phyloP scores from a whole-genome alignment of 306 rosid species.

The Crotalaria pallida region DNA sequence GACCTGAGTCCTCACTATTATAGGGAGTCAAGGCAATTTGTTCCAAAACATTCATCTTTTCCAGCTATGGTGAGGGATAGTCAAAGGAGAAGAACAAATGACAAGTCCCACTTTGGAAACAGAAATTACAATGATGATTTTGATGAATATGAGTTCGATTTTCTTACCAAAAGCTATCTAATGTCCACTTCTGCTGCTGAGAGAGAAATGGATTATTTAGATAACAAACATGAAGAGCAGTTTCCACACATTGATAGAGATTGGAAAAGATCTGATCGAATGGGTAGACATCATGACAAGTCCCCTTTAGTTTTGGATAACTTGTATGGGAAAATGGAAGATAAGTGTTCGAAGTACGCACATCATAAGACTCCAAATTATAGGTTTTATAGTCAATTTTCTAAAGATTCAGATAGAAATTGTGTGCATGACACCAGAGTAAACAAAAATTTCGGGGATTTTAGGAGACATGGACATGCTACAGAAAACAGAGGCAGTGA shows the following conservation, averaged over 20 bases:
- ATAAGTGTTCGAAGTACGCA: conserved; percentile 26
- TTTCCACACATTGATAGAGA: conserved; percentile 28
- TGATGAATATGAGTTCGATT: conserved; percentile 31
- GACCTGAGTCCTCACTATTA: conserved; percentile 27
- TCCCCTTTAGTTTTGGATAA: conserved; percentile 26
- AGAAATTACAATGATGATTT: conserved; percentile 21
- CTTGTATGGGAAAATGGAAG: conserved; percentile 31
- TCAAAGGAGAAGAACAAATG: conserved; percentile 28
- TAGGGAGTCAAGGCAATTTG: conserved; percentile 38
- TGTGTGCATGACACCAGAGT: conserved; percentile 23
- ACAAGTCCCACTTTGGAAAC: conserved; percentile 25
- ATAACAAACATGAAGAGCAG: conserved; percentile 24
- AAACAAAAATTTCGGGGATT: conserved; percentile 25
- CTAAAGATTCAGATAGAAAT: conserved; percentile 27
- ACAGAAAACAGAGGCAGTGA: conserved; percentile 25
- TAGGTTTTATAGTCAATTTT: conserved; percentile 27
- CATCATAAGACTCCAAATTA: conserved; percentile 12
- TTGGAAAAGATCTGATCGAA: conserved; percentile 23
- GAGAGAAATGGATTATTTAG: conserved; percentile 23
- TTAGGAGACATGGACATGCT: conserved; percentile 19
- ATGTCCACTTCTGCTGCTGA: conserved; percentile 23
- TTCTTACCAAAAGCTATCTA: conserved; percentile 24
- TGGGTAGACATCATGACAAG: conserved; percentile 30
- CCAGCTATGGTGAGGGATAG: conserved; percentile 27
- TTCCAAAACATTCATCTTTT: conserved; percentile 28